These are phyloP conservation scores for Populus trichocarpa DNA, from an alignment of 441 rosid species.

Conservation along the genomic window DNA sequence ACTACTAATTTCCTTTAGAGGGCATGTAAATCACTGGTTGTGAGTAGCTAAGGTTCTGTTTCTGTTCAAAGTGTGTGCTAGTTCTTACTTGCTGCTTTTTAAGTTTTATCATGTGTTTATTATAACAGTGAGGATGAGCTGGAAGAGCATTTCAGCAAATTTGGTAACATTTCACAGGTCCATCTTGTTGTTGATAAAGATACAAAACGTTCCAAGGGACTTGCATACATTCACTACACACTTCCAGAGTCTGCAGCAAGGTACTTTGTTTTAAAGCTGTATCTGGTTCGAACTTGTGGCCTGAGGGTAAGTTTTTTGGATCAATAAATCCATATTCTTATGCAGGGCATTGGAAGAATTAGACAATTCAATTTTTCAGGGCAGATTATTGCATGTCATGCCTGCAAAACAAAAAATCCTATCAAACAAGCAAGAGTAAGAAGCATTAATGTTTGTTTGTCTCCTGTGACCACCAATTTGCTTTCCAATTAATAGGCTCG, in stretches of 20 bases:
- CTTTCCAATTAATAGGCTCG: background rate
- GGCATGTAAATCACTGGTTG: background rate
- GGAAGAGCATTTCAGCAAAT: constrained; percentile 59
- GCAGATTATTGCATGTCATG: constrained; percentile 81
- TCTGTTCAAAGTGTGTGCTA: background rate
- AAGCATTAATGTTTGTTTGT: constrained; percentile 6
- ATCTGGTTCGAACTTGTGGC: background rate
- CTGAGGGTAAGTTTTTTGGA: background rate
- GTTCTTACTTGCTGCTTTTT: background rate
- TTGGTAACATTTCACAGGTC: constrained; percentile 62
- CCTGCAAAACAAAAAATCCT: constrained; percentile 55
- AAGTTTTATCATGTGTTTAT: constrained; percentile 5
- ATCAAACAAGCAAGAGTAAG: constrained; percentile 59
- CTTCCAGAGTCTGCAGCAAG: constrained; percentile 71
- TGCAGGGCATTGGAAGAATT: constrained; percentile 76
- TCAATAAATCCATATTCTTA: constrained; percentile 20
- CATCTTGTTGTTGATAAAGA: constrained; percentile 85
- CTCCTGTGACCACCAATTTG: constrained; percentile 6
- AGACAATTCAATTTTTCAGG: constrained; percentile 77
- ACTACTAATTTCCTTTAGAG: background rate
- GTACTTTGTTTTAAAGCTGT: constrained; percentile 34
- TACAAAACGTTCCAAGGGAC: constrained; percentile 84
- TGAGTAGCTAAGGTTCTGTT: background rate
- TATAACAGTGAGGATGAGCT: constrained; percentile 81
- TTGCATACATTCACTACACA: constrained; percentile 67